Evolutionary conservation across 495 filamentous ascomycete species (phyloP).

Genomic region (Aspergillus leporis): DNA sequence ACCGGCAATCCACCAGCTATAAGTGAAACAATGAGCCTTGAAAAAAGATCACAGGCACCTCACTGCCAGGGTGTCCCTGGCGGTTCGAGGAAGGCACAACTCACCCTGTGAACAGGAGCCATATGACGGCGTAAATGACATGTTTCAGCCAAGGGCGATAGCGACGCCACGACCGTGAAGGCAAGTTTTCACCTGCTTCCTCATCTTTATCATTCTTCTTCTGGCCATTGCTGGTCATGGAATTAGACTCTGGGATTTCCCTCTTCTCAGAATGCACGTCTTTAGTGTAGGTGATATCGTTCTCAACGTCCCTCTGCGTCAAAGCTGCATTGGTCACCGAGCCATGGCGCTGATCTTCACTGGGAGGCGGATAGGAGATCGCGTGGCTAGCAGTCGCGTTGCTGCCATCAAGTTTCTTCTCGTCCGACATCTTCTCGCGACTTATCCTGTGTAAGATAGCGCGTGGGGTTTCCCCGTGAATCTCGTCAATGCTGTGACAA

Average conservation of each 20-base stretch:
- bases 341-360: not conserved
- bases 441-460: not conserved
- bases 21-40: constrained; percentile 16
- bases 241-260: constrained; percentile 41
- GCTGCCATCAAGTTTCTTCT: not conserved
- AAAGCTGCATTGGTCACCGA: constrained; percentile 1
- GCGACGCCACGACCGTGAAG: constrained; percentile 20
- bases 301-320: constrained; percentile 13
- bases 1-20: constrained; percentile 86
- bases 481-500: not conserved
- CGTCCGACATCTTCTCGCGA: not conserved
- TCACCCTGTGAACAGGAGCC: constrained; percentile 62
- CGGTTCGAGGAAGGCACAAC: constrained; percentile 21
- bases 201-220: constrained; percentile 36
- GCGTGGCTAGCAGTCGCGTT: not conserved
- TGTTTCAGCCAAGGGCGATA: constrained; percentile 34
- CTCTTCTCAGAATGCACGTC: constrained; percentile 43
- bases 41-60: not conserved
- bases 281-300: constrained; percentile 51
- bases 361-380: not conserved
- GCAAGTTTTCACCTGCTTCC: constrained; percentile 26
- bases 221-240: constrained; percentile 41
- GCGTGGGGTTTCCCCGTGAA: not conserved
- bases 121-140: constrained; percentile 50
- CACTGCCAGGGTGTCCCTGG: not conserved